A percentile compares a stretch with the other conserved stretches of the same genome.
These are phyloP conservation scores for Vigna reflexopilosa DNA, from an alignment of 306 rosid genomes.

Conservation along the genomic window DNA sequence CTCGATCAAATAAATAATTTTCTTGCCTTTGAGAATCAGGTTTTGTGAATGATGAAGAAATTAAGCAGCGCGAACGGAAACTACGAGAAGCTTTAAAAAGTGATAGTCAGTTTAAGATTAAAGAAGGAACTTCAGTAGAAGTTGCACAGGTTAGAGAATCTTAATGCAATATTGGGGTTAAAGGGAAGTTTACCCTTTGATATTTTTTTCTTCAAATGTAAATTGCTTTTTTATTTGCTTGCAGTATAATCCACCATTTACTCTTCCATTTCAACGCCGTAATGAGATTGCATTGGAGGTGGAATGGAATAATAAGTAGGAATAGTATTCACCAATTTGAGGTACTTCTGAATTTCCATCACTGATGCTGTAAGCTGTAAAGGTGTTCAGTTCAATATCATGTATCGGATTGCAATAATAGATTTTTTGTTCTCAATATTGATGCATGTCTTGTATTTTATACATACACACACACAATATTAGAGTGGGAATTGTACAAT, in stretches of 20 bases:
- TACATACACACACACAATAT: no score
- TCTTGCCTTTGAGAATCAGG: conserved; percentile 56
- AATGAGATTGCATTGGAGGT: conserved; percentile 94
- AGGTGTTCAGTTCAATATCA: conserved; percentile 25
- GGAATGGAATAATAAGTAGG: conserved; percentile 64
- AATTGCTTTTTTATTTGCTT: conserved; percentile 46
- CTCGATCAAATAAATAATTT: conserved; percentile 25
- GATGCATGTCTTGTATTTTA: conserved; percentile 25
- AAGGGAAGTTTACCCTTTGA: conserved; percentile 10
- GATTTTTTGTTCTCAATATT: conserved; percentile 21
- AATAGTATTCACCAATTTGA: conserved; percentile 21
- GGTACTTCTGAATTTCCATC: conserved; percentile 39
- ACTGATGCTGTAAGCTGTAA: conserved; percentile 28
- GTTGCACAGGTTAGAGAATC: conserved; percentile 77
- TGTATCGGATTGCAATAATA: conserved; percentile 20
- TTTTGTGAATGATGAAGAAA: conserved; percentile 74
- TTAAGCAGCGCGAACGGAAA: conserved; percentile 68
- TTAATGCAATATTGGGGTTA: conserved; percentile 43
- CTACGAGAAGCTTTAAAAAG: conserved; percentile 66
- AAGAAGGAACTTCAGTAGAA: conserved; percentile 69
- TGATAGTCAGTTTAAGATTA: conserved; percentile 65
- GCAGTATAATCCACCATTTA: conserved; percentile 97
- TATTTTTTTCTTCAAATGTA: conserved; percentile 24
- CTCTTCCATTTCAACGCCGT: conserved; percentile 97
- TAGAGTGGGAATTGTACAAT: background rate